Percentiles rank a stretch among this genome's conserved stretches.
Conservation (phyloP, 495 filamentous ascomycete genomes). For the Alectoria sarmentosa region DNA sequence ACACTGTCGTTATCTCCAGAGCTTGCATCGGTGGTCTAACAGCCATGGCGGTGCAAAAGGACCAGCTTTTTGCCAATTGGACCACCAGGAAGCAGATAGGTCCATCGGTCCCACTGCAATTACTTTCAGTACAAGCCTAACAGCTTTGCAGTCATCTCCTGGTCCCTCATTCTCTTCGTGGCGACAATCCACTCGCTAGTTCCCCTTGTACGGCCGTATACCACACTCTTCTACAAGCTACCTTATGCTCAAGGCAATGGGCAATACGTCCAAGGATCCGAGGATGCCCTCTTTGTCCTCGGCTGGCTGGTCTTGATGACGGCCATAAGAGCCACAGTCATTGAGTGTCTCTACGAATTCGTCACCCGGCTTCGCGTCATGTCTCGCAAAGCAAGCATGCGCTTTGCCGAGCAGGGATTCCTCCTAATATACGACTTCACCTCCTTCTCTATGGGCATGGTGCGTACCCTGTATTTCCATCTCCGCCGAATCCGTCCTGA, state of each 20-base stretch:
- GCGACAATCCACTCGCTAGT: slow-evolving; percentile 68
- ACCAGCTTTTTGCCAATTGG: slow-evolving; percentile 19
- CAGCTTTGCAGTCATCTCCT: slow-evolving; percentile 54
- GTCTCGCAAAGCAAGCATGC: slow-evolving; percentile 61
- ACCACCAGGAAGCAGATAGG: slow-evolving; percentile 18
- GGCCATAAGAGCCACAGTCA: slow-evolving; percentile 68
- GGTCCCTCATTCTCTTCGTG: slow-evolving; percentile 70
- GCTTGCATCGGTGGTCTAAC: not conserved
- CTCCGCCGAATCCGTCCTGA: slow-evolving; percentile 3
- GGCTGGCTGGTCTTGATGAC: slow-evolving; percentile 81
- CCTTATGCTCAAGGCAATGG: slow-evolving; percentile 67
- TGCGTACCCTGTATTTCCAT: slow-evolving; percentile 33
- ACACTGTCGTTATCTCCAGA: slow-evolving; percentile 16
- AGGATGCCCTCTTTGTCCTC: slow-evolving; percentile 72
- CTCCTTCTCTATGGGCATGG: slow-evolving; percentile 79
- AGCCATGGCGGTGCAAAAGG: slow-evolving; percentile 12
- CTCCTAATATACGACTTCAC: slow-evolving; percentile 68
- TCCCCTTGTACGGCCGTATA: slow-evolving; percentile 65
- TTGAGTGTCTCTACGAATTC: slow-evolving; percentile 44
- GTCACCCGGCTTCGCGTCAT: slow-evolving; percentile 51
- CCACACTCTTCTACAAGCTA: slow-evolving; percentile 74
- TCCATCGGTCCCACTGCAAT: not conserved
- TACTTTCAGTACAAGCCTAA: not conserved
- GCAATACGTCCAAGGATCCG: slow-evolving; percentile 65
- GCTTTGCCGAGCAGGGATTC: slow-evolving; percentile 94